Evolutionary conservation across 2,329 filamentous ascomycete genomes (phyloP).

Genomic region (Xylariaceae sp.): DNA sequence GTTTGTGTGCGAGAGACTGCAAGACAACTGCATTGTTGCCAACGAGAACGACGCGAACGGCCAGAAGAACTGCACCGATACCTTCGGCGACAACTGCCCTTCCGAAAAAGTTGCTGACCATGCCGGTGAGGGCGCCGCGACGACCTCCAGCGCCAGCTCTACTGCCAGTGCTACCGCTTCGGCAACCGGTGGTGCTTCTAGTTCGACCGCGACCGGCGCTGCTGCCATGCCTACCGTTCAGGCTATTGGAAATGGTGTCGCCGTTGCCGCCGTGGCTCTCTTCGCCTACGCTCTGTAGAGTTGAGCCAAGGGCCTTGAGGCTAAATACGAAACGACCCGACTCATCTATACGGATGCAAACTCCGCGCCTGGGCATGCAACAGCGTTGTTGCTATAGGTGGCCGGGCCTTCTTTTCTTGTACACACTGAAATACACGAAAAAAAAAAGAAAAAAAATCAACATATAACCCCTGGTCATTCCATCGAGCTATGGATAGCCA

Average conservation of each 20-base stretch:
- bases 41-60: constrained; percentile 37
- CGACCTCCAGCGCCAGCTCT: constrained; percentile 25
- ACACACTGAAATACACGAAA: constrained; percentile 9
- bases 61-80: constrained; percentile 44
- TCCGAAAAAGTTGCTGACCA: constrained; percentile 35
- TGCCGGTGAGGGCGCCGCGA: constrained; percentile 23
- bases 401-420: constrained; percentile 14
- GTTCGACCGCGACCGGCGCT: constrained; percentile 20
- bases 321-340: background rate
- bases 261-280: constrained; percentile 46
- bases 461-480: too few relatives aligned
- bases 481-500: background rate
- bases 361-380: constrained; percentile 1
- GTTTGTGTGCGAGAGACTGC: constrained; percentile 50
- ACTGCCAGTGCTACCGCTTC: constrained; percentile 17
- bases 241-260: constrained; percentile 39
- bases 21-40: constrained; percentile 40
- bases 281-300: constrained; percentile 48
- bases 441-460: background rate
- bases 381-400: constrained; percentile 1
- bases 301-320: constrained; percentile 4
- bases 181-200: constrained; percentile 15
- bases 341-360: constrained; percentile 2
- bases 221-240: constrained; percentile 25
- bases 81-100: constrained; percentile 46